phyloP scores from a whole-genome alignment of 129 eudicot genomes.

The Ambrosia artemisiifolia region DNA sequence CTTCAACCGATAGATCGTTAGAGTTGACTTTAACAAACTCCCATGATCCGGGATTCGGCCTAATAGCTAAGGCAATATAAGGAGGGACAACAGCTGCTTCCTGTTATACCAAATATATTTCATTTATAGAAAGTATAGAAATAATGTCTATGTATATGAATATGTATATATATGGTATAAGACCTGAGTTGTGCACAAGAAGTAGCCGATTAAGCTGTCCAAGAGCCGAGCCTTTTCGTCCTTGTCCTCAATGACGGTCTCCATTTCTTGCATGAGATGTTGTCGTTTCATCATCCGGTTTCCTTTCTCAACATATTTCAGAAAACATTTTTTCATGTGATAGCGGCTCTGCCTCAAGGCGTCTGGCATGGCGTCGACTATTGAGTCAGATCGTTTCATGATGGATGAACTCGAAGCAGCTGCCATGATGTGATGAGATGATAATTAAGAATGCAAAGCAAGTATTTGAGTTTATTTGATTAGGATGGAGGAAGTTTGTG shows the following conservation, averaged over 20 bases:
- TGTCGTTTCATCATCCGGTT: conserved; percentile 76
- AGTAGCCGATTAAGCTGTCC: conserved; percentile 88
- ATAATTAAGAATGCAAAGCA: not conserved
- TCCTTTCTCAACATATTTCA: conserved; percentile 66
- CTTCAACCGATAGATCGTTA: conserved; percentile 76
- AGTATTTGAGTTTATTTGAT: not conserved
- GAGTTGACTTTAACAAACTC: conserved; percentile 86
- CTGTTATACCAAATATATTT: conserved; percentile 27
- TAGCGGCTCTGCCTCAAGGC: conserved; percentile 91
- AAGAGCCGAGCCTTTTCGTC: conserved; percentile 64
- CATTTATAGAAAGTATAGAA: not conserved
- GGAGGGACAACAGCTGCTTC: conserved; percentile 98
- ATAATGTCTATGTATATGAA: not conserved
- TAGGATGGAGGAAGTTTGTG: not conserved
- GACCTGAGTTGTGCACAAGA: conserved; percentile 90
- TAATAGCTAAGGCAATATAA: conserved; percentile 74
- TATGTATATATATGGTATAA: not conserved
- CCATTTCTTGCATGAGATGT: conserved; percentile 78
- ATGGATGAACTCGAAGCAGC: conserved; percentile 44
- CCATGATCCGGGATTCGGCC: conserved; percentile 95
- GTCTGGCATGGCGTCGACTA: conserved; percentile 83
- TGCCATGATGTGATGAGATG: conserved; percentile 44
- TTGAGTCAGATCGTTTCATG: conserved; percentile 67
- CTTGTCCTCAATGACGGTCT: conserved; percentile 58
- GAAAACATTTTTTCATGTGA: conserved; percentile 89